A percentile compares a stretch with the other conserved stretches of the same genome.
Evolutionary conservation across 1,284 basidiomycete genomes (phyloP).

Genomic region (Puccinia polysora): DNA sequence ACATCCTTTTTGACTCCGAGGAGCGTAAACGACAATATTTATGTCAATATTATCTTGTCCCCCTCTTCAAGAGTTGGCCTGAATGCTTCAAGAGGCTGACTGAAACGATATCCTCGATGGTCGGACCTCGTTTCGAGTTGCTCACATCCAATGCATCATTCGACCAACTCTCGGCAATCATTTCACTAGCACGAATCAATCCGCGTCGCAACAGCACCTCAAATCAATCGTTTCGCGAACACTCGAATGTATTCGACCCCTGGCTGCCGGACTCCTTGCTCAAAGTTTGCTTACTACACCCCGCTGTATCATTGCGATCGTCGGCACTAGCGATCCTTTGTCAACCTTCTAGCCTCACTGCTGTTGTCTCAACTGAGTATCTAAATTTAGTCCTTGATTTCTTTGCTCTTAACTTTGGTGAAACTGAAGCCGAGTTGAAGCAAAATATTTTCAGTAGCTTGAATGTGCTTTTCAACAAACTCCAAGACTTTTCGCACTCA

Average conservation of each 20-base stretch:
- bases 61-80: conserved; percentile 29
- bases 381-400: conserved; percentile 18
- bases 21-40: conserved; percentile 37
- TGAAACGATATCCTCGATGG: not conserved
- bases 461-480: conserved; percentile 19
- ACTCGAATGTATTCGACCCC: not conserved
- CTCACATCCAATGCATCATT: not conserved
- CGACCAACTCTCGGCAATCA: conserved; percentile 27
- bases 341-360: conserved; percentile 6
- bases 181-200: conserved; percentile 32
- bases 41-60: conserved; percentile 37
- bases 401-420: conserved; percentile 31
- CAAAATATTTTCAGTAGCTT: conserved; percentile 34
- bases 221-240: not conserved
- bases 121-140: not conserved
- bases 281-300: conserved; percentile 25
- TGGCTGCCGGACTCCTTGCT: conserved; percentile 12
- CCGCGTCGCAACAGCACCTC: not conserved
- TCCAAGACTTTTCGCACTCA: conserved; percentile 25
- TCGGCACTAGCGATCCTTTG: conserved; percentile 31
- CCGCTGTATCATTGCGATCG: conserved; percentile 18
- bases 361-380: conserved; percentile 9
- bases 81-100: conserved; percentile 7
- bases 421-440: conserved; percentile 35
- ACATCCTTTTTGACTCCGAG: conserved; percentile 22